Evolutionary conservation across 192 early-diverging fungal genomes (phyloP).

Genomic region (Mortierella hygrophila): DNA sequence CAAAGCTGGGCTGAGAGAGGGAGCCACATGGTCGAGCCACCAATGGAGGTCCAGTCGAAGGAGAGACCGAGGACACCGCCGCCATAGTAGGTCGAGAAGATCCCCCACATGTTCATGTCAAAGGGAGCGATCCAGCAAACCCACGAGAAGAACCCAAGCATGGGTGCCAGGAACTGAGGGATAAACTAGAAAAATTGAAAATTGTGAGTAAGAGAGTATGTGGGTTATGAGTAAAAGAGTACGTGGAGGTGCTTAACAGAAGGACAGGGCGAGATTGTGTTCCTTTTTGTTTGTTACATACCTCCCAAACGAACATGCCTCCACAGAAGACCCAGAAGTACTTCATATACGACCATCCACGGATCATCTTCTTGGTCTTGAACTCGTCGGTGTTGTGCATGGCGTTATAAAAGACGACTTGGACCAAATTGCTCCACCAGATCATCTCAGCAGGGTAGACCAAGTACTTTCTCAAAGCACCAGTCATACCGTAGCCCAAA

Average conservation of each 20-base stretch:
- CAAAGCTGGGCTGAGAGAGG: slow-evolving; percentile 69
- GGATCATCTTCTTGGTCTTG: slow-evolving; percentile 13
- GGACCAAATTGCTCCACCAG: slow-evolving; percentile 84
- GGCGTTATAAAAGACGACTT: slow-evolving; percentile 63
- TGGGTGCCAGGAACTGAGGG: slow-evolving; percentile 42
- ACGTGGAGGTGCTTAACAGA: too few relatives aligned
- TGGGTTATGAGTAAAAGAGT: too few relatives aligned
- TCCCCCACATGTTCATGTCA: slow-evolving; percentile 34
- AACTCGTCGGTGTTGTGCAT: slow-evolving; percentile 52
- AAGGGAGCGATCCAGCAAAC: slow-evolving; percentile 47
- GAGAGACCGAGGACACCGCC: slow-evolving; percentile 76
- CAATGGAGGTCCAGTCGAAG: slow-evolving; percentile 74
- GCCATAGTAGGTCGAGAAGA: slow-evolving; percentile 58
- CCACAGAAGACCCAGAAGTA: slow-evolving; percentile 59
- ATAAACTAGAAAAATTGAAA: slow-evolving; percentile 42
- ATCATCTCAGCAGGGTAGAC: slow-evolving; percentile 88
- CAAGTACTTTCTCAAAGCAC: slow-evolving; percentile 78
- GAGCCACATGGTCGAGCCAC: slow-evolving; percentile 32
- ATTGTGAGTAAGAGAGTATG: too few relatives aligned
- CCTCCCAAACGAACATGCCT: slow-evolving; percentile 58
- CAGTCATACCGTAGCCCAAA: slow-evolving; percentile 76
- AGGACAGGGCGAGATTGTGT: too few relatives aligned
- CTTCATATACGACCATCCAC: slow-evolving; percentile 42
- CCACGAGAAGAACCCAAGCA: slow-evolving; percentile 38
- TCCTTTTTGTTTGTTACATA: too few relatives aligned